phyloP scores from a whole-genome alignment of 2,329 filamentous ascomycete species.

The Penicillium sp. region DNA sequence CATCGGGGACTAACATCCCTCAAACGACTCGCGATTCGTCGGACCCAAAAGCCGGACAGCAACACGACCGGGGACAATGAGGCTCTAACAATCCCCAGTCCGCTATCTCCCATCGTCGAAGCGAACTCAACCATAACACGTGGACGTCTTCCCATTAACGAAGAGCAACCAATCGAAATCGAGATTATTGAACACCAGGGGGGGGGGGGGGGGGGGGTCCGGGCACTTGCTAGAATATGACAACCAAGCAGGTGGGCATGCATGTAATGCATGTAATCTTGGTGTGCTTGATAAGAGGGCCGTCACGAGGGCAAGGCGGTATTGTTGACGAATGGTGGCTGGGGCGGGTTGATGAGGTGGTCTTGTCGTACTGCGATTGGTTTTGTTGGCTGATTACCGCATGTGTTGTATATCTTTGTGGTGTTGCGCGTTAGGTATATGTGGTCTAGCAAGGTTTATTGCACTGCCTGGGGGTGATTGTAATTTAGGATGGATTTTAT shows the following conservation, averaged over 20 bases:
- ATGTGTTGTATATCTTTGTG: neutral
- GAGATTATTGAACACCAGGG: neutral
- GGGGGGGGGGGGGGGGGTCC: neutral
- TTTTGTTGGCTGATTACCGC: neutral
- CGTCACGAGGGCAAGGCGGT: neutral
- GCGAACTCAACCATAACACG: neutral
- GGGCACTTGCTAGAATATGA: neutral
- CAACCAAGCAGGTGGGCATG: neutral
- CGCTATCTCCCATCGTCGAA: neutral
- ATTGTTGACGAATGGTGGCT: neutral
- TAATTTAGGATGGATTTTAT: too few species aligned
- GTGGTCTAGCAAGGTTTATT: neutral
- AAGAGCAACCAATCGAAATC: neutral
- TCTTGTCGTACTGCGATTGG: neutral
- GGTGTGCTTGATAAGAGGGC: neutral
- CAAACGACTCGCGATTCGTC: neutral
- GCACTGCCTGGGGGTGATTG: neutral
- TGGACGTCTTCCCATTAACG: neutral
- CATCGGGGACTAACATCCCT: neutral
- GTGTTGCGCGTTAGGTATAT: neutral
- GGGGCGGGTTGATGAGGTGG: neutral
- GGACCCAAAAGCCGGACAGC: neutral
- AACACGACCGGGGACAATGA: neutral
- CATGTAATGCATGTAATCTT: neutral
- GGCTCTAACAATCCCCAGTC: neutral